Evolutionary conservation across 306 rosid species (phyloP), one percentile per base, ranked within the genome.

Genomic region (Delonix regia): DNA sequence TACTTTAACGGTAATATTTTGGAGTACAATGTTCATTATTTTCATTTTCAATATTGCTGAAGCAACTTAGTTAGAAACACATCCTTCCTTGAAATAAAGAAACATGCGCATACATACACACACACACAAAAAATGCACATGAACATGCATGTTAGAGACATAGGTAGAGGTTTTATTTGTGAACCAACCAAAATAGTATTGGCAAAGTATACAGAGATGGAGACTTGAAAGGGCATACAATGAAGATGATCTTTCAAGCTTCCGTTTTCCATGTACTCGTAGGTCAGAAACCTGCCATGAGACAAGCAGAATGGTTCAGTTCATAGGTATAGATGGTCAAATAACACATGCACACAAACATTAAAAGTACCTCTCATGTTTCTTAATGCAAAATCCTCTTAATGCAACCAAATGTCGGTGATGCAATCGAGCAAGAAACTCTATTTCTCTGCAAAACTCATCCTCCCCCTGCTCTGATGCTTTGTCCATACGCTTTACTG

Each of bases 191-290:
- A 74, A 44, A 80, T 36, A 45, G 4, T 44, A 73, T 22, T 45
- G 48, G 51, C 30, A 73, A 74, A 44, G 60, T 78, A 48, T 75
- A 71, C 64, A 81, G 80, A 79, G 53, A 57, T 66, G 57, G 69
- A 81, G 86, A 42, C 19, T 39, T 15, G 18, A 12, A 39, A 80
- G 4, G 81, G 72, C 93, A 86, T 93, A 96, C 99, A 80, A 83
- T 96, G 98, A 86, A 96, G 97, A 93, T 93, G 98, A 85, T 96
- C 98, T 86, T 91, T 90, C 88, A 96, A 84, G 96, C 98, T 96
- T 76, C 99, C 99, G 70, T 93, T 95, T 79, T 87, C 98, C 99
- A 96, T 93, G 89, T 89, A 85, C 88, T 96, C 99, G 21, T 93
- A 96, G 83, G 93, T 64, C 69, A 96, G 91, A 89, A 91, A 91